Evolutionary conservation across 2,329 filamentous ascomycete species (phyloP).

Genomic region (Epichloe typhina): DNA sequence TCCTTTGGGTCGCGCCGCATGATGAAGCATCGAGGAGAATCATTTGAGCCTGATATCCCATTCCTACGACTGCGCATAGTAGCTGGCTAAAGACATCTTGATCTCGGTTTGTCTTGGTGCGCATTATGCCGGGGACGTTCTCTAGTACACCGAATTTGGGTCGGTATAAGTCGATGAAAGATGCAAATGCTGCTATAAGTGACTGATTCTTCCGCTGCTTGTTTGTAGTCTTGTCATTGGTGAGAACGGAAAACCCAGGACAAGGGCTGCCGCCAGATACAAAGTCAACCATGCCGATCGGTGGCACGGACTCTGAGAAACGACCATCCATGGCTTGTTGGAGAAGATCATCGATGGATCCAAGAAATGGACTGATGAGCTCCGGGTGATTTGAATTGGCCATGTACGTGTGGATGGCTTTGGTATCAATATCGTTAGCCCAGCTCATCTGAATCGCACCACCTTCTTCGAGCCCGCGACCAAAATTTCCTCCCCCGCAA

Average conservation of each 20-base stretch:
- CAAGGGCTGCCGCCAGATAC: constrained; percentile 66
- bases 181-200: constrained; percentile 62
- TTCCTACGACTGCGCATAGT: constrained; percentile 56
- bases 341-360: constrained; percentile 61
- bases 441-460: constrained; percentile 51
- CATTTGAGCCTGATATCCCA: constrained; percentile 64
- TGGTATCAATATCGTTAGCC: constrained; percentile 51
- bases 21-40: constrained; percentile 57
- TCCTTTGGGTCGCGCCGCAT: constrained; percentile 50
- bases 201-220: constrained; percentile 57
- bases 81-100: constrained; percentile 62
- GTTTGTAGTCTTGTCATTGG: constrained; percentile 39
- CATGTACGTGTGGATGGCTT: constrained; percentile 59
- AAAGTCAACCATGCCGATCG: constrained; percentile 51
- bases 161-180: constrained; percentile 60
- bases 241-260: constrained; percentile 58
- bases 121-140: constrained; percentile 59
- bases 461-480: constrained; percentile 61
- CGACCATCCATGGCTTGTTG: constrained; percentile 38
- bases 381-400: constrained; percentile 42
- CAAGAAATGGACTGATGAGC: constrained; percentile 43
- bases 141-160: constrained; percentile 66
- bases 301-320: constrained; percentile 34
- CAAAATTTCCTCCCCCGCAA: constrained; percentile 66
- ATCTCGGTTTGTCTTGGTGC: constrained; percentile 26